A percentile compares a stretch with the other conserved stretches of the same genome.
Conservation (phyloP, 192 early-diverging fungal species). For the Dissophora globulifera region DNA sequence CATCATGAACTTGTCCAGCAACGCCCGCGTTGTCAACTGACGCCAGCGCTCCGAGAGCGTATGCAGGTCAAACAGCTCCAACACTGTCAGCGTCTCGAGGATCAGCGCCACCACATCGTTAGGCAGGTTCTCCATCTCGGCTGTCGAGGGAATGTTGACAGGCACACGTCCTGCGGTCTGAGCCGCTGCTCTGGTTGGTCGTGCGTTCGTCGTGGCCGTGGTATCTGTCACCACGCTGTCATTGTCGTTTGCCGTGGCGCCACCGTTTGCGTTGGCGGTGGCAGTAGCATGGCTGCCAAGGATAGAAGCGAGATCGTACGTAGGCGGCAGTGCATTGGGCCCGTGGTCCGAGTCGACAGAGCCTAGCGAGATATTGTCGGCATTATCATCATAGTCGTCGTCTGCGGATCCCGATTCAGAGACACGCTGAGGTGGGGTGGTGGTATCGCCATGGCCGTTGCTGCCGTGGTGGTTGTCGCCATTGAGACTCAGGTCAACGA, state of each 20-base stretch:
- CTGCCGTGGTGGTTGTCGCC: background rate
- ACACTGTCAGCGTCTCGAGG: constrained; percentile 43
- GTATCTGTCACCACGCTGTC: no score
- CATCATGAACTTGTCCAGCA: constrained; percentile 45
- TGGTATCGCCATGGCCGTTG: background rate
- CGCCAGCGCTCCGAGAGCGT: constrained; percentile 50
- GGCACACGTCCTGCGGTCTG: constrained; percentile 22
- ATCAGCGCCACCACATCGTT: constrained; percentile 50
- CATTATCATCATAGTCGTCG: constrained; percentile 27
- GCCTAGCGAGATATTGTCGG: constrained; percentile 44
- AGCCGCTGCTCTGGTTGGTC: constrained; percentile 2
- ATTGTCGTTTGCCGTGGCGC: no score
- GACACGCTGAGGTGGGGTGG: background rate
- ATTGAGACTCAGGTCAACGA: constrained; percentile 20
- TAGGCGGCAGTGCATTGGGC: constrained; percentile 34
- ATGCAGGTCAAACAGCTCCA: constrained; percentile 49
- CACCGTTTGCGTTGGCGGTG: background rate
- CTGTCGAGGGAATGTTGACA: constrained; percentile 29
- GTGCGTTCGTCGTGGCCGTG: no score
- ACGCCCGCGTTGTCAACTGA: constrained; percentile 30
- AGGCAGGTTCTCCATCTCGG: constrained; percentile 55
- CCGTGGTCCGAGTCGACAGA: constrained; percentile 33
- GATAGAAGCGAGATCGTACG: constrained; percentile 44
- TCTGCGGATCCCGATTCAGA: constrained; percentile 14
- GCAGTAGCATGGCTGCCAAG: constrained; percentile 32